phyloP scores from a whole-genome alignment of 768 basidiomycete genomes.

The Russula olivacea region DNA sequence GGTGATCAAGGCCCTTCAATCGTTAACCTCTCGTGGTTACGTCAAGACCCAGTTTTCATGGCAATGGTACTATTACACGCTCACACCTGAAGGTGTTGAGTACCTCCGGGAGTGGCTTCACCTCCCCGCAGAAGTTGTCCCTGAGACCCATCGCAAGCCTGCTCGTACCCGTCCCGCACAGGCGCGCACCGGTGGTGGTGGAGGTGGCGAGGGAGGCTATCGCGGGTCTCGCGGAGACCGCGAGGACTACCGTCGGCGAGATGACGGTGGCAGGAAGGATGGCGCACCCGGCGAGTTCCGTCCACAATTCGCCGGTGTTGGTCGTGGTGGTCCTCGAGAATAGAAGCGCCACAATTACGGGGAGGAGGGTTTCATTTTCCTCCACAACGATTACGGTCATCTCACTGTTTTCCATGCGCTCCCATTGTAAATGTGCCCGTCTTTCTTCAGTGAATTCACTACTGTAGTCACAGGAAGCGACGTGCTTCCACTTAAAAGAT shows the following conservation, averaged over 20 bases:
- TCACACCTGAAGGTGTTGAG: slow-evolving; percentile 96
- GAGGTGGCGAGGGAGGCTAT: slow-evolving; percentile 65
- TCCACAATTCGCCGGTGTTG: slow-evolving; percentile 85
- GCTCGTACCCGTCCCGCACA: slow-evolving; percentile 79
- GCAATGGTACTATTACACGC: slow-evolving; percentile 98
- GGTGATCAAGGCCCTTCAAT: slow-evolving; percentile 69
- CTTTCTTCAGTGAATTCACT: not conserved
- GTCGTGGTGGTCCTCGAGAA: slow-evolving; percentile 79
- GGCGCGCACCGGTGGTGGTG: slow-evolving; percentile 41
- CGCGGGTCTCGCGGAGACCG: slow-evolving; percentile 84
- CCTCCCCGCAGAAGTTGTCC: slow-evolving; percentile 93
- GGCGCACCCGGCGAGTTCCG: slow-evolving; percentile 85
- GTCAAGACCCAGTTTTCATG: slow-evolving; percentile 99
- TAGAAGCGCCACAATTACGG: slow-evolving; percentile 24
- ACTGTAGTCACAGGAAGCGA: not conserved
- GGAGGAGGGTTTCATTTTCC: not conserved
- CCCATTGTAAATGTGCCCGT: not conserved
- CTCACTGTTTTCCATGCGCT: not conserved
- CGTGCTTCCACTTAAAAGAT: not conserved
- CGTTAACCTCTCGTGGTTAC: slow-evolving; percentile 64
- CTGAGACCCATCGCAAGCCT: slow-evolving; percentile 95
- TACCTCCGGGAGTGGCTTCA: slow-evolving; percentile 97
- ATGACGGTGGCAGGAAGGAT: slow-evolving; percentile 70
- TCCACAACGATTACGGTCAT: not conserved
- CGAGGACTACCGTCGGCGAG: slow-evolving; percentile 61